Conservation (phyloP, 1,284 basidiomycete species). For the Malassezia arunalokei region DNA sequence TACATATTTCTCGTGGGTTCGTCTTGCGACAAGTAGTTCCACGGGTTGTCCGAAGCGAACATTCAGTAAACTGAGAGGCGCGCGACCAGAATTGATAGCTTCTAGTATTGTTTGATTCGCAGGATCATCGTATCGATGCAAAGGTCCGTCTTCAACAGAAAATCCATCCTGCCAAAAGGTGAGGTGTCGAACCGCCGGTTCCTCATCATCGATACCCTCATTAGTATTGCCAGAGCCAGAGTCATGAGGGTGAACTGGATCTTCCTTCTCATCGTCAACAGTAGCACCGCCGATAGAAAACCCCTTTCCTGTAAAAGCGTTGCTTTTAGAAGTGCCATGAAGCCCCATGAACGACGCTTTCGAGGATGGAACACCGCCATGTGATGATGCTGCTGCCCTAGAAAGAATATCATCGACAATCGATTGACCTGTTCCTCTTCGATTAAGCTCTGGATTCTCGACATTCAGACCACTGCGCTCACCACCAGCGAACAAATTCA, state of each 20-base stretch:
- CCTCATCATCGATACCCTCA: constrained; percentile 49
- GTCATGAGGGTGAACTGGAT: not conserved
- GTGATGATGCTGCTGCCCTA: constrained; percentile 57
- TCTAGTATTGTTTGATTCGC: constrained; percentile 60
- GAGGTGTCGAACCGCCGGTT: constrained; percentile 58
- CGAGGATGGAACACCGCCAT: not conserved
- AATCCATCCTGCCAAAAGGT: constrained; percentile 94
- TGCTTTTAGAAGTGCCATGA: not conserved
- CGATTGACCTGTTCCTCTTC: constrained; percentile 51
- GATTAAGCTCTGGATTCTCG: constrained; percentile 59
- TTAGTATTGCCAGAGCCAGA: not conserved
- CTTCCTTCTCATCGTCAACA: constrained; percentile 19
- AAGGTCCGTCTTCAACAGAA: constrained; percentile 74
- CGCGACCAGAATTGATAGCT: constrained; percentile 69
- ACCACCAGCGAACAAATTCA: constrained; percentile 44
- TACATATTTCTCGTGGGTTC: constrained; percentile 63
- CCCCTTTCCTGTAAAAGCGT: constrained; percentile 1
- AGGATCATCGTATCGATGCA: constrained; percentile 75
- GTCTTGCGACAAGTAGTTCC: constrained; percentile 67
- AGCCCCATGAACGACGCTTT: not conserved
- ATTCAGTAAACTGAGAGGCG: constrained; percentile 66
- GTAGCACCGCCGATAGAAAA: constrained; percentile 19
- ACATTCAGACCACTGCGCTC: constrained; percentile 69
- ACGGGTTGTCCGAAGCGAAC: constrained; percentile 70
- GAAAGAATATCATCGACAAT: constrained; percentile 69